These are phyloP conservation scores for Kalaharituber pfeilii DNA, from an alignment of 2,329 filamentous ascomycete species.

Conservation along the genomic window DNA sequence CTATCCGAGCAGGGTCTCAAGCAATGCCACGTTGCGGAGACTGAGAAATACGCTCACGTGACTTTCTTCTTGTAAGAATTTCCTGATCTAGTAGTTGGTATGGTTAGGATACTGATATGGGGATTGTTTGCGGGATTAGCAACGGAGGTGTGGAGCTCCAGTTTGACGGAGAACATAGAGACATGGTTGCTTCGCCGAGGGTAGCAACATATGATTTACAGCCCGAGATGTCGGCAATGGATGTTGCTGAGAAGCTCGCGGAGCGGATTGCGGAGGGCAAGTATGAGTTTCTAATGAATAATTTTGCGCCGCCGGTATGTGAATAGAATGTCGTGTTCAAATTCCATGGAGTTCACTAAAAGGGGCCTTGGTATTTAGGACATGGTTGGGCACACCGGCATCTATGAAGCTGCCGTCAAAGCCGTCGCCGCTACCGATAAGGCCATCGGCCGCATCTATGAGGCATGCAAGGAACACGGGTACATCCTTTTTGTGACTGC, in stretches of 20 bases:
- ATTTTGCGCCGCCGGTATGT: slow-evolving; percentile 68
- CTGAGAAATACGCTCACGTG: slow-evolving; percentile 98
- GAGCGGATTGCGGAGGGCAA: slow-evolving; percentile 61
- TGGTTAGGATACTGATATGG: background rate
- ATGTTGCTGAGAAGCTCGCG: slow-evolving; percentile 71
- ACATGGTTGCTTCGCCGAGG: slow-evolving; percentile 87
- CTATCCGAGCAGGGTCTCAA: slow-evolving; percentile 72
- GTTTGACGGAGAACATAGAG: slow-evolving; percentile 77
- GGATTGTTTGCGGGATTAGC: slow-evolving; percentile 22
- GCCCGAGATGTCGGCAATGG: slow-evolving; percentile 87
- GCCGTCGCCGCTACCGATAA: slow-evolving; percentile 76
- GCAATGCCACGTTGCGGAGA: slow-evolving; percentile 95
- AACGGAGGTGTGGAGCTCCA: slow-evolving; percentile 96
- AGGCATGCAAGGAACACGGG: slow-evolving; percentile 80
- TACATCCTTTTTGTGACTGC: slow-evolving; percentile 92
- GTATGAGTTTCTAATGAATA: slow-evolving; percentile 99
- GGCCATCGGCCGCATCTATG: slow-evolving; percentile 81
- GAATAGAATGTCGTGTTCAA: background rate
- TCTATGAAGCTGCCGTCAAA: slow-evolving; percentile 83
- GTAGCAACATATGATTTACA: slow-evolving; percentile 90
- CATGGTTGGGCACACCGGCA: slow-evolving; percentile 98
- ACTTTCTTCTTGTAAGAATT: slow-evolving; percentile 44
- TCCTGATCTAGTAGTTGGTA: background rate
- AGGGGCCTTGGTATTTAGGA: slow-evolving; percentile 32
- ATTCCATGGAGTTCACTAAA: background rate